Evolutionary conservation across 352 stramenopile species (phyloP).

Genomic region (Pseudoperonospora humuli): DNA sequence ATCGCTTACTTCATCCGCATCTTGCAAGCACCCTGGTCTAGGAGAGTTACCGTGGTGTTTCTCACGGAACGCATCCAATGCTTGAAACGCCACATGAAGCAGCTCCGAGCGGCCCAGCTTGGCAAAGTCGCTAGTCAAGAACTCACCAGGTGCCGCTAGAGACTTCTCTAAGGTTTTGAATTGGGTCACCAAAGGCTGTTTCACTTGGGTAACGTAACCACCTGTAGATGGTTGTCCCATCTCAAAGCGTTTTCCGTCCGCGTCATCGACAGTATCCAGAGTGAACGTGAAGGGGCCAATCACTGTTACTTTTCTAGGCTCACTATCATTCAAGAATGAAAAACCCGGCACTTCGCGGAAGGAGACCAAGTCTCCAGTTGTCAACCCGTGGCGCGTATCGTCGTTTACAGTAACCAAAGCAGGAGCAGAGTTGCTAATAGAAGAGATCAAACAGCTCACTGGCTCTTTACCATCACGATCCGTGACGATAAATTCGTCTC

Average conservation of each 20-base stretch:
- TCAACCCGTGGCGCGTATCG: slow-evolving; percentile 94
- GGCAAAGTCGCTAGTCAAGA: slow-evolving; percentile 96
- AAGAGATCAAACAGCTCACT: slow-evolving; percentile 90
- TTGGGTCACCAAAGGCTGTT: slow-evolving; percentile 89
- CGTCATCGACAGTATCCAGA: slow-evolving; percentile 72
- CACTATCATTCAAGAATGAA: slow-evolving; percentile 74
- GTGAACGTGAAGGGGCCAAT: slow-evolving; percentile 96
- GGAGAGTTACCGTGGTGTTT: slow-evolving; percentile 75
- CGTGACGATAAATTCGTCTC: slow-evolving; percentile 88
- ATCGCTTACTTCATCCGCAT: slow-evolving; percentile 84
- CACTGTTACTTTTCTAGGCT: slow-evolving; percentile 62
- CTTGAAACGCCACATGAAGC: slow-evolving; percentile 88
- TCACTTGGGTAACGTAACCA: slow-evolving; percentile 93
- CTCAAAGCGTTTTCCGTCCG: slow-evolving; percentile 62
- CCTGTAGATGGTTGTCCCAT: slow-evolving; percentile 55
- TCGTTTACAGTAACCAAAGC: slow-evolving; percentile 96
- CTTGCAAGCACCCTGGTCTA: slow-evolving; percentile 73
- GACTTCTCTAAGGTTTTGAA: slow-evolving; percentile 89
- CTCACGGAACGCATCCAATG: slow-evolving; percentile 78
- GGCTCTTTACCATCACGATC: slow-evolving; percentile 93
- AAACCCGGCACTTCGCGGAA: slow-evolving; percentile 94
- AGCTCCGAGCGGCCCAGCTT: slow-evolving; percentile 92
- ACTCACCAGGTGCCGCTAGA: slow-evolving; percentile 87
- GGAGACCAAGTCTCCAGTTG: slow-evolving; percentile 94
- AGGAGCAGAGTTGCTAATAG: slow-evolving; percentile 78